Percentiles rank a stretch among this genome's conserved stretches.
These are phyloP conservation scores for Cladophialophora bantiana DNA, from an alignment of 2,329 filamentous ascomycete species.

Conservation along the genomic window DNA sequence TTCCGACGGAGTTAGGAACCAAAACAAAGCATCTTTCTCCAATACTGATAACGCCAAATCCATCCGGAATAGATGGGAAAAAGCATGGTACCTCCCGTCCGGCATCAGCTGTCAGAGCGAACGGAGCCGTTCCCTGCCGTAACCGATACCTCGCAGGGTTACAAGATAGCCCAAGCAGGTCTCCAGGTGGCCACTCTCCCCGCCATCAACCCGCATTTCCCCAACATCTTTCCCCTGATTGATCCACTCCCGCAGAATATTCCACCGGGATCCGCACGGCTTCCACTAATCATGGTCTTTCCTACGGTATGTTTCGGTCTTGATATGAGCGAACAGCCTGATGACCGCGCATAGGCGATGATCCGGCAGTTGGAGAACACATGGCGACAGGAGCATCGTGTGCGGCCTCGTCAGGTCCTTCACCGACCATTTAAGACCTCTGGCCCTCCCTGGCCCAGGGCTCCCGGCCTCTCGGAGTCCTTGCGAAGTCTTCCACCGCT, in stretches of 20 bases:
- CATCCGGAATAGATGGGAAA: conserved; percentile 3
- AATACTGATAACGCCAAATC: not conserved
- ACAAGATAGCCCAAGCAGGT: not conserved
- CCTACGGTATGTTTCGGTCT: conserved; percentile 10
- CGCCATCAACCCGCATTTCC: conserved; percentile 18
- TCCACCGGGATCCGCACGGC: conserved; percentile 14
- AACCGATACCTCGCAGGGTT: conserved; percentile 12
- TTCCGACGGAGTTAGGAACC: conserved; percentile 6
- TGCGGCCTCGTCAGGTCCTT: not conserved
- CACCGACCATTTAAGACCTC: conserved; percentile 3
- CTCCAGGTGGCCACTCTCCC: not conserved
- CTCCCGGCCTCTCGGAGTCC: conserved; percentile 3
- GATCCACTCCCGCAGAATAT: conserved; percentile 15
- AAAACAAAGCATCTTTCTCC: not conserved
- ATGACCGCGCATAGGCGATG: conserved; percentile 10
- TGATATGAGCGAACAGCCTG: conserved; percentile 17
- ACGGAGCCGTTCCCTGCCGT: conserved; percentile 25
- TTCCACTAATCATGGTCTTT: conserved; percentile 18
- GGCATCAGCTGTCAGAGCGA: not conserved
- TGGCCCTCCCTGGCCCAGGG: not conserved
- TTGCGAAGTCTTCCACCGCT: not conserved
- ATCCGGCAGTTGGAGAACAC: conserved; percentile 14
- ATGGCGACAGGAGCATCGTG: not conserved
- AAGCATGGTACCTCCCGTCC: not conserved
- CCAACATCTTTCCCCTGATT: conserved; percentile 18